A percentile compares a stretch with the other conserved stretches of the same genome.
Conservation (phyloP, 139 green algal species). For the Protoeuglena noctilucae region DNA sequence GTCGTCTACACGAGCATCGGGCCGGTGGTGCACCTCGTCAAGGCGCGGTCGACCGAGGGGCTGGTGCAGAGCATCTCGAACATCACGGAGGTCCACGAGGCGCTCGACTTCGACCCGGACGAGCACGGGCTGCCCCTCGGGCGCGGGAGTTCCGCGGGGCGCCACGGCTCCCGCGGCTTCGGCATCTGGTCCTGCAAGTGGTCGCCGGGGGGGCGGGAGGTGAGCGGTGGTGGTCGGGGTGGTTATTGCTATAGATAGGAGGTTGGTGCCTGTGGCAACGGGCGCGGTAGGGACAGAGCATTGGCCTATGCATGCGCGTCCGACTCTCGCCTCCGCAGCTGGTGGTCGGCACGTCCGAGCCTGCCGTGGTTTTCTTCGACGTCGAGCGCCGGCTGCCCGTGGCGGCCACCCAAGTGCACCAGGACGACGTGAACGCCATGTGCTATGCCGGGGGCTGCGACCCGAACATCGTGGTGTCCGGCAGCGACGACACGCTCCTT, state of each 20-base stretch:
- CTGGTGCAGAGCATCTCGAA: constrained; percentile 22
- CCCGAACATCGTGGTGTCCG: constrained; percentile 56
- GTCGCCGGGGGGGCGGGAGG: constrained; percentile 20
- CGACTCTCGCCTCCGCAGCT: too few relatives aligned
- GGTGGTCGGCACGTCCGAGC: constrained; percentile 52
- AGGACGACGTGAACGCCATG: constrained; percentile 89
- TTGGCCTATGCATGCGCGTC: background rate
- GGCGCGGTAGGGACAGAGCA: constrained; percentile 7
- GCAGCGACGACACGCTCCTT: constrained; percentile 65
- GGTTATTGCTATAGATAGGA: too few relatives aligned
- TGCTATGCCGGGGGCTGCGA: constrained; percentile 38
- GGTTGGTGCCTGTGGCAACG: too few relatives aligned
- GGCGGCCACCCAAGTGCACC: constrained; percentile 12
- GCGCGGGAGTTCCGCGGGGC: background rate
- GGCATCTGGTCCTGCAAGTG: constrained; percentile 46
- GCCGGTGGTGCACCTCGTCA: constrained; percentile 45
- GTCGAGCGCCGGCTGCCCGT: constrained; percentile 29
- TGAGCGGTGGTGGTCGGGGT: too few relatives aligned
- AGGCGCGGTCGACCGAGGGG: constrained; percentile 15
- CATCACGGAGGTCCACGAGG: constrained; percentile 23
- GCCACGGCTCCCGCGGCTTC: constrained; percentile 8
- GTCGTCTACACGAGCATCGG: constrained; percentile 71
- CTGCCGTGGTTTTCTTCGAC: constrained; percentile 60
- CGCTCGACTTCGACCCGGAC: constrained; percentile 8
- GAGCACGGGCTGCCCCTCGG: background rate